A percentile compares a stretch with the other conserved stretches of the same genome.
These are phyloP conservation scores for Aspergillus olivimuriae DNA, from an alignment of 495 filamentous ascomycete species.

Conservation along the genomic window DNA sequence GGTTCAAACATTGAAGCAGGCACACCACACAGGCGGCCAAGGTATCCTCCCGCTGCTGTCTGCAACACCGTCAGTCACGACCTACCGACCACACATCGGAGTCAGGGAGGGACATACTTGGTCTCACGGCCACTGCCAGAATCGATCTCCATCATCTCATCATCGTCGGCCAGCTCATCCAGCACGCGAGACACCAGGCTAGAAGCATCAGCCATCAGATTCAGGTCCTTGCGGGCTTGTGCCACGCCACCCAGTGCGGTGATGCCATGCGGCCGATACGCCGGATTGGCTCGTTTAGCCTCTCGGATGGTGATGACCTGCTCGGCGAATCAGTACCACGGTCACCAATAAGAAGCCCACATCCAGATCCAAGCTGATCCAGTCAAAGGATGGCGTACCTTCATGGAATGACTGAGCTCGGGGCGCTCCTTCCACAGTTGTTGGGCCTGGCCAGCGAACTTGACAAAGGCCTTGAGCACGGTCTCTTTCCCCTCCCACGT, in stretches of 20 bases:
- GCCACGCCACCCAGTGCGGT: constrained; percentile 65
- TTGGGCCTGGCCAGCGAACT: constrained; percentile 59
- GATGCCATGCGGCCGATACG: constrained; percentile 72
- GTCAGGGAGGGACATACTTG: constrained; percentile 12
- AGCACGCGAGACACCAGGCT: constrained; percentile 55
- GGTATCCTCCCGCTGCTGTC: constrained; percentile 29
- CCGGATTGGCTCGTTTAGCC: constrained; percentile 79
- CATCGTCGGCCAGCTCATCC: constrained; percentile 49
- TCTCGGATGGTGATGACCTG: constrained; percentile 68
- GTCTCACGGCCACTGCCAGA: constrained; percentile 33
- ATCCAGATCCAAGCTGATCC: too few species aligned
- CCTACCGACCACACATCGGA: not conserved
- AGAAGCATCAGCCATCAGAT: constrained; percentile 62
- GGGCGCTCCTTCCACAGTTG: constrained; percentile 50
- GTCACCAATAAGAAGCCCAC: too few species aligned
- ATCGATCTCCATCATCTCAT: constrained; percentile 66
- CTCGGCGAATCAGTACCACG: not conserved
- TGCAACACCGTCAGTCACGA: not conserved
- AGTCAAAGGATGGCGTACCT: constrained; percentile 49
- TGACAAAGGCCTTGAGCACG: constrained; percentile 76
- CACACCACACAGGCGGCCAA: constrained; percentile 43
- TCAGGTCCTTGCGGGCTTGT: constrained; percentile 53
- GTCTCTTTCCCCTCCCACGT: constrained; percentile 93
- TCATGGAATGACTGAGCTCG: constrained; percentile 43
- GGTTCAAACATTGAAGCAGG: constrained; percentile 40